Base-by-base conservation (phyloP, 2,329 filamentous ascomycete species). In the Chrysoporthe puriensis region DNA sequence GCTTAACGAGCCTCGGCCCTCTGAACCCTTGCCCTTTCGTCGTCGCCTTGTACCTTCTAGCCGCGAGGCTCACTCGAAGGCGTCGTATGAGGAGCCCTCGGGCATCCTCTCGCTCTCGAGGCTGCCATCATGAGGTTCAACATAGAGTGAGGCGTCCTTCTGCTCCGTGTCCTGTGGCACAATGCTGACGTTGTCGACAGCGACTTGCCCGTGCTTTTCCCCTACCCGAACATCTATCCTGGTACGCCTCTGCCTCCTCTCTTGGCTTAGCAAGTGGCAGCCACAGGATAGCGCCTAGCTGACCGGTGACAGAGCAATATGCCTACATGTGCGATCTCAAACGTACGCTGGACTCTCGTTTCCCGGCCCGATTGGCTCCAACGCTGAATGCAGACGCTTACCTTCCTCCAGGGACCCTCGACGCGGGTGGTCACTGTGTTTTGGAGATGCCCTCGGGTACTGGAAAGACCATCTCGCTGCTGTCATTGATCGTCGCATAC, bases 381-480 rank as follows among this genome's bases (percentile, higher is more conserved):
- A 16, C 43, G 36, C 44, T 26, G 26, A 26, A 46, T 7, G 58
- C 67, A 73, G 56, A 73, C 60, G 44, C 43, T 67, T 21, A 64
- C 36, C 16, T 21, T 43, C 60, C 11, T 56, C 8, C 60, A 86
- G 84, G 83, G 73, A 98, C 96, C 26, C 90, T 99, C 75, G 96
- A 99, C 85, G 91, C 91, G 26, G 93, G 93, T 63, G 96, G 96
- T 70, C 94, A 99, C 81, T 97, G 94, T 78, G 95, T 99, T 32
- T 82, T 99, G 73, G 96, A 99, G 82, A 99, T 99, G 96, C 96
- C 96, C 79, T 99, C 96, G 69, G 96, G 96, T 56, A 99, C 96
- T 34, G 96, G 96, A 70, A 99, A 99, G 84, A 99, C 96, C 0
- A 92, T 99, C 36, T 97, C 96, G 11, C 85, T 99, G 4, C 84